Evolutionary conservation across 179 eudicot species (phyloP).

Genomic region (Kewa caespitosa): DNA sequence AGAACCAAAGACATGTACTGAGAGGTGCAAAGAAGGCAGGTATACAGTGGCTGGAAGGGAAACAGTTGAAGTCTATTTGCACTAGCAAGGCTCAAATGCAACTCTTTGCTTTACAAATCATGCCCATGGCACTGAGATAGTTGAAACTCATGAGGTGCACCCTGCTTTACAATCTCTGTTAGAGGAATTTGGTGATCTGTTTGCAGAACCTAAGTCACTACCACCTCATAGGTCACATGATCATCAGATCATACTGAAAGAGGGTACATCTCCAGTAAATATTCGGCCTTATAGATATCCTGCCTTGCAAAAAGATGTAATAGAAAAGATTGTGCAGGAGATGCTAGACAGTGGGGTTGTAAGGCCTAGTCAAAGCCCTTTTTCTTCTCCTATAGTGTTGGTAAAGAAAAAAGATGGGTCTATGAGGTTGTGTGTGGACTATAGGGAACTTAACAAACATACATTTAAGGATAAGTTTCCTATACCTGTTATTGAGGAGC

Average conservation of each 20-base stretch:
- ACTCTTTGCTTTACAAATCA: background rate
- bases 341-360: slow-evolving; percentile 2
- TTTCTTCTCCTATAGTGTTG: background rate
- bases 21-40: background rate
- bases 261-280: too few species aligned
- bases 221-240: background rate
- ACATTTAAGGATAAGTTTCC: too few species aligned
- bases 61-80: background rate
- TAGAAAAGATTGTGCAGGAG: background rate
- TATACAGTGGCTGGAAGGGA: background rate
- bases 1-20: background rate
- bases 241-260: too few species aligned
- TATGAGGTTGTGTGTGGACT: too few species aligned
- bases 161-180: background rate
- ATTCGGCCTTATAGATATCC: too few species aligned
- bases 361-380: slow-evolving; percentile 4
- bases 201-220: background rate
- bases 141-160: background rate
- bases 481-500: too few species aligned
- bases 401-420: slow-evolving; percentile 5
- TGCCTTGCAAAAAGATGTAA: background rate
- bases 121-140: background rate
- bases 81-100: background rate
- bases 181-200: background rate
- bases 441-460: too few species aligned